Evolutionary conservation across 2,329 filamentous ascomycete genomes (phyloP).

Genomic region (Talaromyces sp.): DNA sequence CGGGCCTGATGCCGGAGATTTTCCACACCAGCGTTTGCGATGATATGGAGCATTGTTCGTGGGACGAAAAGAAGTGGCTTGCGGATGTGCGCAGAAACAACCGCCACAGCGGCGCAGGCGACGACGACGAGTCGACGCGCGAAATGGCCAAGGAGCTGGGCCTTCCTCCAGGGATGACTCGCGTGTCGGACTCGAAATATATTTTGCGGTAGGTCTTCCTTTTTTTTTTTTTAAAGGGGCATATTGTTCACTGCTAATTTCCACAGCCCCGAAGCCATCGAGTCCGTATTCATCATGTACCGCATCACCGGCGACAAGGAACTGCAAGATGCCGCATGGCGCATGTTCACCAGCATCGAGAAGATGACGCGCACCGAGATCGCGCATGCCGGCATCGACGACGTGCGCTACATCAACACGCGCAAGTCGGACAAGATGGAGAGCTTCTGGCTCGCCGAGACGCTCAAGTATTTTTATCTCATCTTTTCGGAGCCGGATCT

Average conservation of each 20-base stretch:
- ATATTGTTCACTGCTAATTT: not conserved
- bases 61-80: conserved; percentile 46
- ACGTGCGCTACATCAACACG: conserved; percentile 31
- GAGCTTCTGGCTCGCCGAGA: conserved; percentile 43
- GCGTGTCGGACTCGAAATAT: conserved; percentile 8
- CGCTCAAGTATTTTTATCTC: conserved; percentile 42
- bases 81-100: conserved; percentile 18
- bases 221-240: not conserved
- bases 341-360: conserved; percentile 45
- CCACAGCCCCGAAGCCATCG: conserved; percentile 51
- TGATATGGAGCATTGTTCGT: conserved; percentile 40
- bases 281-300: conserved; percentile 58
- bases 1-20: conserved; percentile 58
- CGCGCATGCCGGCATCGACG: conserved; percentile 38
- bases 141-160: not conserved
- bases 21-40: conserved; percentile 50
- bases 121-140: not conserved
- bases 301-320: conserved; percentile 52
- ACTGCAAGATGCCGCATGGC: conserved; percentile 43
- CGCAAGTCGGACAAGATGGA: conserved; percentile 36
- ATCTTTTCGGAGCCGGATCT: conserved; percentile 36
- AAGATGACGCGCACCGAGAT: conserved; percentile 38
- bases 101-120: not conserved
- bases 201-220: conserved; percentile 12
- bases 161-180: conserved; percentile 11